Base-by-base conservation (phyloP, 768 basidiomycete species). In the Pleurotus citrinopileatus region DNA sequence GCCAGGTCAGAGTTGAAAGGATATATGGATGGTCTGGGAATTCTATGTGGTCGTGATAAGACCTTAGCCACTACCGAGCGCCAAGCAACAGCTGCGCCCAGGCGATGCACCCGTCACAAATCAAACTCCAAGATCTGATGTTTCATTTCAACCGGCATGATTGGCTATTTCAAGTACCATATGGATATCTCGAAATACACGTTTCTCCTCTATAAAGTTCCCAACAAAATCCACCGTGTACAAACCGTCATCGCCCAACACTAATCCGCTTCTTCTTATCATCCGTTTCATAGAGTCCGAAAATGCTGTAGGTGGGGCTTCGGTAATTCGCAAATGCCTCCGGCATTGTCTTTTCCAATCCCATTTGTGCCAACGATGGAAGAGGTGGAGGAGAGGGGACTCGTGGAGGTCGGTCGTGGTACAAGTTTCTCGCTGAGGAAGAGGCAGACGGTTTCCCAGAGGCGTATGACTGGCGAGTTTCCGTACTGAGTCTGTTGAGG, bases 301-400 rank as follows among this genome's bases (percentile, higher is more conserved):
- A 91, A 53, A 92, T 80, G 64, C 89, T 92, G 60, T 91, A 91
- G 4, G 90, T 91, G 15, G 90, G 88, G 61, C 89, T 89, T 57
- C 83, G 75, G 57, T 91, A 91, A 44, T 80, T 81, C 4, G 73
- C 79, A 66, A 79, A 87, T 3, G 76, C 83, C 51, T 84, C 79
- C 3, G 81, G 78, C 54, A 87, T 80, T 2, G 71, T 67, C 56
- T 87, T 85, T 42, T 81, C 77, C 63, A 91, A 64, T 45, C 79
- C 89, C 88, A 91, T 87, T 68, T 91, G 90, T 7, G 87, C 73
- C 50, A 91, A 65, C 22, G 87, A 88, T 9, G 87, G 89, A 37
- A 89, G 64, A 19, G 82, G 78, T 13, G 87, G 87, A 2, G 89
- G 89, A 2, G 87, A 87, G 2, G 89, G 89, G n/a, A 91, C 87